Base-by-base conservation (phyloP, 768 basidiomycete species). In the Lactifluus piperatus region DNA sequence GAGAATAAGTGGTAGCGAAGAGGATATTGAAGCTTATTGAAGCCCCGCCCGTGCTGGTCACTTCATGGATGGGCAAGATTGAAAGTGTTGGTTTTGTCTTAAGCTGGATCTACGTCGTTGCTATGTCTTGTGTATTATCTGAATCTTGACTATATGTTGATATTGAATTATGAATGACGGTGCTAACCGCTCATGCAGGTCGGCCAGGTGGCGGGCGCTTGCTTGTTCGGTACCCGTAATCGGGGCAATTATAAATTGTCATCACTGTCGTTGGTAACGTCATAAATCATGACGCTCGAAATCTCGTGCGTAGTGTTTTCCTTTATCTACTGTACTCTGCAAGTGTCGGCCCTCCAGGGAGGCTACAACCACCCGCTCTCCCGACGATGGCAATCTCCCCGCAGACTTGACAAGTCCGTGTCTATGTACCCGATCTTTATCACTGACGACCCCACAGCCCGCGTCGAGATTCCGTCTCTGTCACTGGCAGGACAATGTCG, bases 401-500 rank as follows among this genome's bases (percentile, higher is more conserved):
- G 87, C 49, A 78, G 81, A 58, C 81, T 94, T 68, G 85, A 86
- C 26, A 94, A 92, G 71, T 81, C 82, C 64, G 97, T 97, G 94
- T 80, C 98, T 72, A 97, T 97, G 90, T 99, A 98, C 72, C 97
- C 97, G 7, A 94, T 99, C 68, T 97, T 99, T 71, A 88, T 98
- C 67, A 93, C 94, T 18, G 95, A 98, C 72, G 92, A 97, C 59
- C 86, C 92, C 2, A 80, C 93, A 59, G 91, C 93, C 7, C 81
- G 82, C 70, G 84, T 86, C 51, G 79, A 81, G 60, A 94, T 98
- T 64, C 68, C 80, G 0, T 78, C 83, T 22, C 76, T 97, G 9
- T 94, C n/a, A n/a, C n/a, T n/a, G n/a, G n/a, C 94, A 6, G 90
- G 86, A 6, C 94, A 97, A 70, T 81, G 86, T 54, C 75, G 94